phyloP scores from a whole-genome alignment of 768 basidiomycete genomes.

The Pisolithus sp. region DNA sequence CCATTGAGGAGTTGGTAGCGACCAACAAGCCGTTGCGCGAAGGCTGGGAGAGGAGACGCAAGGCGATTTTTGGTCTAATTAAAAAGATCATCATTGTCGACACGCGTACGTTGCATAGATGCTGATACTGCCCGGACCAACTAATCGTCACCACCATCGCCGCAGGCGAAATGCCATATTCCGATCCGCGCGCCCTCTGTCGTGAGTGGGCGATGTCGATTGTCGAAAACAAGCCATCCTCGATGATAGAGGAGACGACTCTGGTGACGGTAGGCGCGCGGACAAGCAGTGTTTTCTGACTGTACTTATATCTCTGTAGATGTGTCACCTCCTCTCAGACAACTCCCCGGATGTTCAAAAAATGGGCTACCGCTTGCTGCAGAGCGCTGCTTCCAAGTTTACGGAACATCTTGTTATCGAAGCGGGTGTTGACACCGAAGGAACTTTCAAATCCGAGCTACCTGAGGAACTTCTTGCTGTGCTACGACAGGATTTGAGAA shows the following conservation, averaged over 20 bases:
- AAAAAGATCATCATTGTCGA: conserved; percentile 51
- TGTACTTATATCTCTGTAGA: conserved; percentile 35
- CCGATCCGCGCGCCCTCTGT: conserved; percentile 59
- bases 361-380: conserved; percentile 70
- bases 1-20: conserved; percentile 60
- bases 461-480: conserved; percentile 64
- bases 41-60: conserved; percentile 57
- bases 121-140: neutral
- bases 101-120: conserved; percentile 37
- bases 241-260: conserved; percentile 57
- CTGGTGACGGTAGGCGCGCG: conserved; percentile 48
- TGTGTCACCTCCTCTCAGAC: conserved; percentile 75
- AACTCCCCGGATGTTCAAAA: conserved; percentile 60
- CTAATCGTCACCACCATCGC: neutral
- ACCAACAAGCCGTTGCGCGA: conserved; percentile 71
- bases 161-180: conserved; percentile 23
- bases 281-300: neutral
- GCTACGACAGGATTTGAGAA: conserved; percentile 42
- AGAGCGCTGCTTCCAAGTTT: conserved; percentile 59
- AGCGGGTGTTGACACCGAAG: conserved; percentile 71
- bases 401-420: conserved; percentile 87
- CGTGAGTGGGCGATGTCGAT: conserved; percentile 63
- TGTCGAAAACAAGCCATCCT: conserved; percentile 56
- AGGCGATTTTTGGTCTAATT: conserved; percentile 49
- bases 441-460: conserved; percentile 43